A percentile compares a stretch with the other conserved stretches of the same genome.
These are phyloP conservation scores for Arthromyces matolae DNA, from an alignment of 768 basidiomycete species.

Conservation along the genomic window DNA sequence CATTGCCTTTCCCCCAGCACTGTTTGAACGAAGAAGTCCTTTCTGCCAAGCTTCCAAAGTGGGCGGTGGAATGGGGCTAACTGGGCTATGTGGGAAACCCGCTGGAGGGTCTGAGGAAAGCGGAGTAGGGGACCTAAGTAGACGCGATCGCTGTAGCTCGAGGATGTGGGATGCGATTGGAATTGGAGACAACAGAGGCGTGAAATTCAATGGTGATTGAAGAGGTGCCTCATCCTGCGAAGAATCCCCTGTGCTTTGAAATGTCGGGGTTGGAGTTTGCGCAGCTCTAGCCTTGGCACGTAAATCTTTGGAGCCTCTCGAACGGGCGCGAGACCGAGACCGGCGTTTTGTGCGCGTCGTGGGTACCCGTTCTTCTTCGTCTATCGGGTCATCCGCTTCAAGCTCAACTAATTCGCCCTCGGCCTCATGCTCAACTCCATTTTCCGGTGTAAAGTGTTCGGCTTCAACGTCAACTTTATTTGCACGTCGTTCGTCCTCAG, in stretches of 20 bases:
- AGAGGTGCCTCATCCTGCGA: slow-evolving; percentile 61
- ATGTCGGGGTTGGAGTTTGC: slow-evolving; percentile 42
- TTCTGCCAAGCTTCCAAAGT: slow-evolving; percentile 75
- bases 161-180: slow-evolving; percentile 49
- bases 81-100: slow-evolving; percentile 61
- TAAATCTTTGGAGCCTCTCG: slow-evolving; percentile 72
- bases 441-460: slow-evolving; percentile 14
- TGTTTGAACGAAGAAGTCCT: slow-evolving; percentile 86
- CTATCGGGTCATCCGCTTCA: slow-evolving; percentile 34
- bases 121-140: slow-evolving; percentile 51
- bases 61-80: slow-evolving; percentile 64
- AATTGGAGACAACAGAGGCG: slow-evolving; percentile 42
- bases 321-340: slow-evolving; percentile 74
- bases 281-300: slow-evolving; percentile 54
- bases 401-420: slow-evolving; percentile 35
- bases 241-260: slow-evolving; percentile 56
- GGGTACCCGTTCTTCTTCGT: slow-evolving; percentile 42
- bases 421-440: slow-evolving; percentile 28
- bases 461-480: slow-evolving; percentile 5
- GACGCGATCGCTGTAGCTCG: slow-evolving; percentile 44
- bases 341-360: slow-evolving; percentile 57
- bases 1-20: slow-evolving; percentile 70
- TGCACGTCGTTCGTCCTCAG: too few relatives aligned
- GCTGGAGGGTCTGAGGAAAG: slow-evolving; percentile 51
- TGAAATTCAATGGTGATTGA: slow-evolving; percentile 30